A percentile compares a stretch with the other conserved stretches of the same genome.
phyloP scores from a whole-genome alignment of 345 rosid genomes.

The Geranium rotundifolium region DNA sequence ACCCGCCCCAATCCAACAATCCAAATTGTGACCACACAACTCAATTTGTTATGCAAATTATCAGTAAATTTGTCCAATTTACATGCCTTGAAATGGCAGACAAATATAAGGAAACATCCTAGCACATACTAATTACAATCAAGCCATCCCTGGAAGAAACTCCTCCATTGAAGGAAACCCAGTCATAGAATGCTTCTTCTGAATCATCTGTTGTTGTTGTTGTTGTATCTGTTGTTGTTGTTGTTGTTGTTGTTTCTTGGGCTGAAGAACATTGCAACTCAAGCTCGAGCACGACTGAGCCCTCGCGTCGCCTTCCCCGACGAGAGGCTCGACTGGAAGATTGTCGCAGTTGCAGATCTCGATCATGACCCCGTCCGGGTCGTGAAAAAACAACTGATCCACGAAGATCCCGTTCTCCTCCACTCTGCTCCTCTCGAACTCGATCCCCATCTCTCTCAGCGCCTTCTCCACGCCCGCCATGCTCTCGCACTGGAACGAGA shows the following conservation, averaged over 20 bases:
- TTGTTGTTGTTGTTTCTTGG: too few species aligned
- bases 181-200: neutral
- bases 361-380: slow-evolving; percentile 54
- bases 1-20: too few species aligned
- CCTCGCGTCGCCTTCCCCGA: slow-evolving; percentile 13
- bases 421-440: slow-evolving; percentile 25
- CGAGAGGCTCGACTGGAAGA: slow-evolving; percentile 35
- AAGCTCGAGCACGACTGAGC: slow-evolving; percentile 25
- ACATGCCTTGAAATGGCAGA: too few species aligned
- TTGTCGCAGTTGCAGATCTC: slow-evolving; percentile 52
- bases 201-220: neutral
- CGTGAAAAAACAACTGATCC: slow-evolving; percentile 54
- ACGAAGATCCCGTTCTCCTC: slow-evolving; percentile 37
- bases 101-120: too few species aligned
- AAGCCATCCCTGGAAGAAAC: too few species aligned
- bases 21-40: too few species aligned
- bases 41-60: too few species aligned
- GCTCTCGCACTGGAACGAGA: slow-evolving; percentile 70
- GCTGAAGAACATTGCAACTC: slow-evolving; percentile 17
- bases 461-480: slow-evolving; percentile 38
- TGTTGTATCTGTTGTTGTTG: slow-evolving; percentile 8
- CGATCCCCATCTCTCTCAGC: slow-evolving; percentile 35
- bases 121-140: too few species aligned
- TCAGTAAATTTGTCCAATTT: too few species aligned
- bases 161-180: neutral